Evolutionary conservation across 495 filamentous ascomycete genomes (phyloP), one percentile per base, ranked within the genome.

Genomic region (Daldinia decipiens): DNA sequence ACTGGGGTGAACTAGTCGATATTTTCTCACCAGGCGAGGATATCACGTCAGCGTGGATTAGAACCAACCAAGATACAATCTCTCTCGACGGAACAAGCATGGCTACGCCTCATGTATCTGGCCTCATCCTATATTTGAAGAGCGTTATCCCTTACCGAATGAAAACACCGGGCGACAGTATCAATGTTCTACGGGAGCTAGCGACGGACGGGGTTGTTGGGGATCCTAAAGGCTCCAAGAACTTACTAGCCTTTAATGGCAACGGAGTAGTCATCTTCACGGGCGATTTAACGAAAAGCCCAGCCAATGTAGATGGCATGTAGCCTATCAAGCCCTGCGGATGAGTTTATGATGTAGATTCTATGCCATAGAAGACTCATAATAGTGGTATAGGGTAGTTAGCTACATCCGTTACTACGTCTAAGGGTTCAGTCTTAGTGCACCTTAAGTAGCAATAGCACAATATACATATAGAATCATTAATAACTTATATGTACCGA

Each of bases 1-100:
- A 91, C 79, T 91, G 77, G 68, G 89, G 89, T 5, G 36, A 72
- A 4, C 62, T 79, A 17, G 83, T 91, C 17, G 87, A 91, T 59
- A 74, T 90, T 68, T 88, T 88, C 65, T 88, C 87, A 17, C 88
- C 88, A 4, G 88, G 88, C 3, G 73, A 82, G 39, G 50, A 56
- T 59, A 82, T 91, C 65, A 73, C 82, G 19, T 83, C 83, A 4
- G 76, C 85, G 27, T 89, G 78, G 82, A 84, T 84, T 50, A 78
- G 80, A 45, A 79, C 76, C 61, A 78, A 81, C 73, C 50, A 76
- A 1, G 77, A 84, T 53, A 62, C 47, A 29, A 51, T 43, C 26
- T 5, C 72, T 15, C 73, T 67, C 5, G 27, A 27, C 11, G 77
- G 77, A 36, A 81, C 75, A 19, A 78, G 77, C 43, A 84, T 83